Percentiles rank a stretch among this genome's conserved stretches.
These are phyloP conservation scores for Phytophthora niederhauseri DNA, from an alignment of 352 stramenopile genomes.

Conservation along the genomic window DNA sequence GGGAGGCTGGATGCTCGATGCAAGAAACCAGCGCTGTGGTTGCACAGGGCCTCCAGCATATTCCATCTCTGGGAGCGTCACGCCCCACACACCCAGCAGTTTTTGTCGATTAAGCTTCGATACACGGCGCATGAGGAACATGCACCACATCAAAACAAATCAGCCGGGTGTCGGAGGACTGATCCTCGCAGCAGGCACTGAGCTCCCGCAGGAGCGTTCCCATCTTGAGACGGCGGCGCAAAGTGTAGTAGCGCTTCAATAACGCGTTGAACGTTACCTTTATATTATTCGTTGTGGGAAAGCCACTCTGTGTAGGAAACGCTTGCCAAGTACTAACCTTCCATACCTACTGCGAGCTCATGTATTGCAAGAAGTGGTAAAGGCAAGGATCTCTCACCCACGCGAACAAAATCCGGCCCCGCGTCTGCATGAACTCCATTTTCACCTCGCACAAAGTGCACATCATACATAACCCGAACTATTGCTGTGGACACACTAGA, in stretches of 20 bases:
- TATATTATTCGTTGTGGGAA: background rate
- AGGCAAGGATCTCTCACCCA: too few species aligned
- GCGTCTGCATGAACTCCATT: background rate
- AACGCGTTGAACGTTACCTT: background rate
- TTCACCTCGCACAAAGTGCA: slow-evolving; percentile 19
- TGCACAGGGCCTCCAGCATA: too few species aligned
- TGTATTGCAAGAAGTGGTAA: too few species aligned
- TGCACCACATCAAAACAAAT: background rate
- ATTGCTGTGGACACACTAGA: background rate
- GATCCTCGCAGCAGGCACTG: background rate
- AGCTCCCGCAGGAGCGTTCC: background rate
- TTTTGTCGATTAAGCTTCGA: too few species aligned
- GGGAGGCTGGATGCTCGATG: too few species aligned
- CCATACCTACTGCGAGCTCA: too few species aligned
- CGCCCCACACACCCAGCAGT: too few species aligned
- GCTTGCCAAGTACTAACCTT: background rate
- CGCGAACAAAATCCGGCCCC: too few species aligned
- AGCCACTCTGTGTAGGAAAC: background rate
- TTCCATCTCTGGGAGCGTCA: too few species aligned
- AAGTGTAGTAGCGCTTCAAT: background rate
- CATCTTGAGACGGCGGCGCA: background rate
- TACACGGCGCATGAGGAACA: background rate
- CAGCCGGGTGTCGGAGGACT: background rate
- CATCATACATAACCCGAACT: slow-evolving; percentile 22
- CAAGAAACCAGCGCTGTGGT: too few species aligned